Base-by-base conservation (phyloP, 306 rosid genomes). In the Quercus parvula region DNA sequence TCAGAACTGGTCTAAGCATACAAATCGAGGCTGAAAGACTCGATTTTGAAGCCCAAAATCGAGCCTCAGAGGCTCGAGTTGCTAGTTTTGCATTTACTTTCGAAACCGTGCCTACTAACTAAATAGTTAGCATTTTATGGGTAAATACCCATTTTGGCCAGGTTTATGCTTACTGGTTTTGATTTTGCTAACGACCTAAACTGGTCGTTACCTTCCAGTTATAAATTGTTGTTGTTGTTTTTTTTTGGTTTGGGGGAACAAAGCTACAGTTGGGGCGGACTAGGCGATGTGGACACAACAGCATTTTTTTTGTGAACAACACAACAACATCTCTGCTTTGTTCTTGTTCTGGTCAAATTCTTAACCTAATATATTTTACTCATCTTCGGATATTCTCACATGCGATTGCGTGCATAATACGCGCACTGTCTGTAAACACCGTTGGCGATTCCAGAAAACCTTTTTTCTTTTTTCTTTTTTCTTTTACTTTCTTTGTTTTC, bases 271-370 rank as follows among this genome's bases (percentile, higher is more conserved):
- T 49, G 24, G 69, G 83, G 70, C 83, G 88, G 77, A 77, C 15
- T 12, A 8, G 55, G 13, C 85, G 51, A 87, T 49, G 82, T 46
- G 25, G 67, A 49, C 19, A 1, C 25, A 7, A 41, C 46, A 38
- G 8, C 46, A 38, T 38, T 38, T 35, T 38, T 38, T 7, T 1
- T 7, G 0, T 0, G 46, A 7, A 2, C 46, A 7, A 38, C 46
- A 7, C 44, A 38, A 2, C 46, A 38, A 28, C 62, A 84, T 79
- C 58, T 76, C 41, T 59, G 73, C 35, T 79, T 74, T 82, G 84
- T 78, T 46, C 17, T 67, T 51, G 33, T 38, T 69, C 49, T 41
- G 73, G 19, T 71, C 75, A 54, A 71, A 44, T 44, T 8, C 1
- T 44, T 44, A 33, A 33, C 44, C 9, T 6, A 6, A 35, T 10